Evolutionary conservation across 1,139 yeast genomes (phyloP), one percentile per base, ranked within the genome.

Genomic region (Suhomyces panamericanus): DNA sequence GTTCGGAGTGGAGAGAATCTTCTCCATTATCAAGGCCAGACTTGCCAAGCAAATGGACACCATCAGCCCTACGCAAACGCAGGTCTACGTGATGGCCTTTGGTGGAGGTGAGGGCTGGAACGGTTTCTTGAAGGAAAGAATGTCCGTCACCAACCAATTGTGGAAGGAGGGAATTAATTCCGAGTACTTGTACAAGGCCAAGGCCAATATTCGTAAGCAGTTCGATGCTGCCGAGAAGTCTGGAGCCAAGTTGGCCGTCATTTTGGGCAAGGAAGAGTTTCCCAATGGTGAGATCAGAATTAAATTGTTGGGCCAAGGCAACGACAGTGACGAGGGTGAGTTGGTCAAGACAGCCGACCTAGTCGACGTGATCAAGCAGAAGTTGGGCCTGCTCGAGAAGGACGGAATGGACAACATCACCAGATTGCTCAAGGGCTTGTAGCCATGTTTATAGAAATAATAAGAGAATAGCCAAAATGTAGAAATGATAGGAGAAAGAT

Each of bases 41-140:
- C 70, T 85, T 37, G 68, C 67, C 30, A 72, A 75, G 45, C 78
- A 82, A 51, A 75, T 80, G 51, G 74, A 73, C 22, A 70, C 70
- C 51, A 77, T 90, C 49, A 81, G 93, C 56, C 83, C 97, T 30
- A 79, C 91, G 33, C 83, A 91, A 41, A 93, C 98, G 12, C 96
- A 93, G 65, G 98, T 87, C 14, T 93, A 77, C 61, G 86, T 93
- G 43, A 91, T 93, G 97, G 98, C 98, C 1, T 90, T 93, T 62
- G 99, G 99, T 55, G 97, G 97, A 56, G 98, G 97, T 60, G 89
- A 87, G 58, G 93, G 85, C 50, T 91, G 97, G 96, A 83, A 78
- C 50, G 98, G 98, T 10, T 87, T 87, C 72, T 73, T 93, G 58
- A 80, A 83, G 51, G 97, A 93, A 70, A 85, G 99, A 72, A 89